Percentiles rank a stretch among this genome's conserved stretches.
These are phyloP conservation scores for Kwoniella sp. DNA, from an alignment of 768 basidiomycete genomes.

Conservation along the genomic window DNA sequence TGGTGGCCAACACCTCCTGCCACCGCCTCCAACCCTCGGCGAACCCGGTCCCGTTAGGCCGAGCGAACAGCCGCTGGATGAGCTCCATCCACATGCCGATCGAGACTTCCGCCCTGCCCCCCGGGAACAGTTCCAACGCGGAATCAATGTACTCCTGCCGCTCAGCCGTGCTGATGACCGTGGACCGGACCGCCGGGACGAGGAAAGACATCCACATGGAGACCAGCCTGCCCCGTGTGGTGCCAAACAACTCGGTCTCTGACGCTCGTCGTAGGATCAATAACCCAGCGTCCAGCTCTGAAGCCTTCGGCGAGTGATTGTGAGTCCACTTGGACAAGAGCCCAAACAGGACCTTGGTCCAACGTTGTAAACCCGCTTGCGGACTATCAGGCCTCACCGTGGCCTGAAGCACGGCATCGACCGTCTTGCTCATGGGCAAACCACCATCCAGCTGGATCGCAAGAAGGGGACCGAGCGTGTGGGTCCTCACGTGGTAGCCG, in stretches of 20 bases:
- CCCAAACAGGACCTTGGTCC: constrained; percentile 8
- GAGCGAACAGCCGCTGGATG: not conserved
- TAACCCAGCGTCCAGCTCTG: constrained; percentile 6
- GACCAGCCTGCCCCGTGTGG: not conserved
- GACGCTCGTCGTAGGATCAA: not conserved
- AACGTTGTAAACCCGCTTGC: constrained; percentile 6
- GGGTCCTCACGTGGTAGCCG: not conserved
- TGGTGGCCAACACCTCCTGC: not conserved
- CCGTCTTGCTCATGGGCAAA: constrained; percentile 2
- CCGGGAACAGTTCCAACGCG: constrained; percentile 14
- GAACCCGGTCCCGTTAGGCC: constrained; percentile 1
- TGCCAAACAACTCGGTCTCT: not conserved
- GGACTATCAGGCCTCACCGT: not conserved
- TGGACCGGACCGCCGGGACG: not conserved
- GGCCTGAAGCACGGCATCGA: constrained; percentile 5
- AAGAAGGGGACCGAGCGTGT: constrained; percentile 8
- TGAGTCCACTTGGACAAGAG: constrained; percentile 13
- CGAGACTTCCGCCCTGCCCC: constrained; percentile 5
- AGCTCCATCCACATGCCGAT: constrained; percentile 3
- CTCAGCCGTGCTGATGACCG: not conserved
- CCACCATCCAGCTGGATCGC: constrained; percentile 5
- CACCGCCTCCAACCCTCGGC: constrained; percentile 10
- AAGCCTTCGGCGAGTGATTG: not conserved
- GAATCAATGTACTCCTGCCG: constrained; percentile 5
- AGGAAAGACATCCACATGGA: constrained; percentile 13